These are phyloP conservation scores for Agaricus sinodeliciosus DNA, from an alignment of 768 basidiomycete genomes.

Conservation along the genomic window DNA sequence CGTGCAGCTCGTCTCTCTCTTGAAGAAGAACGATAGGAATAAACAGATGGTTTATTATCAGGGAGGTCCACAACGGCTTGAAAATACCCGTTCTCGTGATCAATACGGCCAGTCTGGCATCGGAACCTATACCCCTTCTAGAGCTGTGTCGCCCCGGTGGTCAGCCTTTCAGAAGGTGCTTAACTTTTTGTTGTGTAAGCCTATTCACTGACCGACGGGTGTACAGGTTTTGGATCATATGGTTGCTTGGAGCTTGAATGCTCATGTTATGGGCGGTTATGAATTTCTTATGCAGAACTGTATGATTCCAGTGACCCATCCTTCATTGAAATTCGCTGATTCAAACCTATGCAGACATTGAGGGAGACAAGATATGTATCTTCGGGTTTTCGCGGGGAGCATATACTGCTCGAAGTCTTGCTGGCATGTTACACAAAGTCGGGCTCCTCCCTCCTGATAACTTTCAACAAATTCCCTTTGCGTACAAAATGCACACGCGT, in stretches of 20 bases:
- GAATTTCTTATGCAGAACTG: constrained; percentile 56
- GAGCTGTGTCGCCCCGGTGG: constrained; percentile 28
- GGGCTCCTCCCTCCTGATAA: constrained; percentile 42
- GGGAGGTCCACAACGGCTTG: constrained; percentile 17
- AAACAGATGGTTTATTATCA: constrained; percentile 59
- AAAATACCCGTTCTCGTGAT: background rate
- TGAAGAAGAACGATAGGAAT: constrained; percentile 45
- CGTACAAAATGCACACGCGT: constrained; percentile 54
- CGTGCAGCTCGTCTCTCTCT: constrained; percentile 39
- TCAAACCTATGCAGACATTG: constrained; percentile 24
- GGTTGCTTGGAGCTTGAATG: constrained; percentile 42
- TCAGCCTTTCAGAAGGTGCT: constrained; percentile 33
- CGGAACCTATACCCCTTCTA: constrained; percentile 40
- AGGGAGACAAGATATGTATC: constrained; percentile 55
- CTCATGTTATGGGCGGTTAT: constrained; percentile 51
- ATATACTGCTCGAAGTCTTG: constrained; percentile 45
- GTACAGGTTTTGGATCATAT: constrained; percentile 39
- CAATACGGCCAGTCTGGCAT: constrained; percentile 34
- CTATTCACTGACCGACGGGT: background rate
- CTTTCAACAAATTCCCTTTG: constrained; percentile 54
- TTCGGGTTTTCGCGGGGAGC: constrained; percentile 66
- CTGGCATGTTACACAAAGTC: constrained; percentile 48
- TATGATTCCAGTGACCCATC: constrained; percentile 16
- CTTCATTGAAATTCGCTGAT: too few species aligned
- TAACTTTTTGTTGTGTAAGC: background rate